Conservation (phyloP, 306 rosid species). For the Lotus japonicus region DNA sequence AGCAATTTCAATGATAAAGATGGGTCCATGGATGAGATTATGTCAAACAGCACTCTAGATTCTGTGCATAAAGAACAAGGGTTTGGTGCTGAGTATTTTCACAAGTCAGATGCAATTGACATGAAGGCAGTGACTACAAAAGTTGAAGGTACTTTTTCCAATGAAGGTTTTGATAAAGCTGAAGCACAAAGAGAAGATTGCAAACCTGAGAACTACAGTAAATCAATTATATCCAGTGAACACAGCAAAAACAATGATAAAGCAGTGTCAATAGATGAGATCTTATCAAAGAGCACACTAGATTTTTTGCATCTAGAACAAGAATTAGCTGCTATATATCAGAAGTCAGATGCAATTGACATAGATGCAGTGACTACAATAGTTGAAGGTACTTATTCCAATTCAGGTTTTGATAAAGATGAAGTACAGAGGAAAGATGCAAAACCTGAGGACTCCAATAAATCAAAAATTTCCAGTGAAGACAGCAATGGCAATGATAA, state of each 20-base stretch:
- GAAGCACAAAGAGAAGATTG: conserved; percentile 26
- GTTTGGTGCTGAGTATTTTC: conserved; percentile 25
- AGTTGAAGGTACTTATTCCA: conserved; percentile 18
- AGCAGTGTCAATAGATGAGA: conserved; percentile 6
- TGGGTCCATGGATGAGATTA: conserved; percentile 23
- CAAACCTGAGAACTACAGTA: conserved; percentile 29
- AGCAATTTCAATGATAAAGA: too few relatives aligned
- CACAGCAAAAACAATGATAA: conserved; percentile 6
- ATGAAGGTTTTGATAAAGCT: conserved; percentile 22
- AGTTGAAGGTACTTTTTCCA: conserved; percentile 22
- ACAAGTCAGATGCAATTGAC: conserved; percentile 32
- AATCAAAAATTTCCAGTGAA: conserved; percentile 11
- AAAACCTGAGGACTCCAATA: conserved; percentile 29
- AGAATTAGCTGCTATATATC: conserved; percentile 22
- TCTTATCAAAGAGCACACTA: conserved; percentile 31
- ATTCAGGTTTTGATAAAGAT: conserved; percentile 20
- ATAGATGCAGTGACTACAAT: conserved; percentile 18
- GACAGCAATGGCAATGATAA: neutral
- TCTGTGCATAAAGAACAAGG: conserved; percentile 35
- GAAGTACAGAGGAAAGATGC: conserved; percentile 24
- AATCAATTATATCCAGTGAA: conserved; percentile 19
- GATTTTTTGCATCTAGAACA: conserved; percentile 30
- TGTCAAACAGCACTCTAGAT: conserved; percentile 38
- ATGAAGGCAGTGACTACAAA: conserved; percentile 18
- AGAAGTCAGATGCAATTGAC: conserved; percentile 31